Evolutionary conservation across 768 basidiomycete genomes (phyloP), one percentile per base, ranked within the genome.

Genomic region (Trametes maxima): DNA sequence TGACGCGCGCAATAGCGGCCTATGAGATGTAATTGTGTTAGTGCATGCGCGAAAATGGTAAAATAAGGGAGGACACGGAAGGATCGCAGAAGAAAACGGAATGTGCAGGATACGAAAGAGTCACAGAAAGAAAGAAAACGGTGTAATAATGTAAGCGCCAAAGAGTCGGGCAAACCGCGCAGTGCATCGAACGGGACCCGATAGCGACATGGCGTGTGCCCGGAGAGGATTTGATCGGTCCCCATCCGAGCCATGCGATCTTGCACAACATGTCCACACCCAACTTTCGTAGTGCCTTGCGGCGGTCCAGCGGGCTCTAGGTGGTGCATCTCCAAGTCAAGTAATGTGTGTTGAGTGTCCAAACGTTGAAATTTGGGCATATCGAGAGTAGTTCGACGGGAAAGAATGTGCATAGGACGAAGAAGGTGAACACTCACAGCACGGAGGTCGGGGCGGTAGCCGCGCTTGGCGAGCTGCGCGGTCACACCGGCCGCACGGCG

Each of bases 181-280:
- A 36, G 74, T 35, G 79, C 72, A 76, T 75, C 80, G 80, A 81
- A 87, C 86, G 85, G 80, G 74, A 77, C 74, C 87, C 87, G 87
- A 89, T 89, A 89, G 88, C 86, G 87, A 87, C 83, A 84, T 82
- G 85, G 82, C 78, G 81, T 79, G 78, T 82, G 73, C 77, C 79
- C 78, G 72, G 69, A 68, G 57, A 76, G 74, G 79, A 80, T 80
- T 85, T 86, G 87, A 87, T 85, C 83, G 80, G 71, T 80, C 80
- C 79, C 72, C 72, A 69, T 62, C 69, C 74, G 74, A 74, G 69
- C 73, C 73, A 74, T 63, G 74, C 68, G 75, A 72, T 94, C 75
- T 94, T 86, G 91, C 91, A 94, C 83, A 89, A 39, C 90, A 77
- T 90, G 87, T 94, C 91, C 90, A 94, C 91, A 84, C 91, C 89